Evolutionary conservation across 805 yeast species (phyloP).

Genomic region (Zygosaccharomyces gambellarensis): DNA sequence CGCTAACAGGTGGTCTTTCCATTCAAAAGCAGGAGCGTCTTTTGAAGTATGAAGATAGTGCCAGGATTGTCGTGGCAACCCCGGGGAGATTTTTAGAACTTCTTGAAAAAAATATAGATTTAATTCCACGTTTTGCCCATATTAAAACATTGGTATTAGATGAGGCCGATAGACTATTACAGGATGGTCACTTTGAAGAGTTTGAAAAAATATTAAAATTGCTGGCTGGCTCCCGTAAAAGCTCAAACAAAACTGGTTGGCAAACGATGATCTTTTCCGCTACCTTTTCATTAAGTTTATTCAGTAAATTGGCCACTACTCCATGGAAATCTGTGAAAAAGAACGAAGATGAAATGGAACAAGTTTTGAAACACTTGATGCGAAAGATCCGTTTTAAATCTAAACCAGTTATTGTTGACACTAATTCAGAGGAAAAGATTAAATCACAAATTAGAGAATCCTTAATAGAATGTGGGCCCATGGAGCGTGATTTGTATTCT

Average conservation of each 20-base stretch:
- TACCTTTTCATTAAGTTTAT: conserved; percentile 78
- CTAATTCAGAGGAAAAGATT: conserved; percentile 78
- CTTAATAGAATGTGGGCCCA: conserved; percentile 82
- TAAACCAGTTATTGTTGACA: conserved; percentile 71
- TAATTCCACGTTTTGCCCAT: conserved; percentile 40
- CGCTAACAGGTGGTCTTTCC: conserved; percentile 92
- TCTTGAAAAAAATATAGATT: conserved; percentile 52
- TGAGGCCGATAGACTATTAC: conserved; percentile 92
- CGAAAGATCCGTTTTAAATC: conserved; percentile 67
- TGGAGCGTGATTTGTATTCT: conserved; percentile 82
- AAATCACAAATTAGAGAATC: conserved; percentile 77
- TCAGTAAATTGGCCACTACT: conserved; percentile 60
- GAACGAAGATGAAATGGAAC: conserved; percentile 41
- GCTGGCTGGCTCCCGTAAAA: conserved; percentile 40
- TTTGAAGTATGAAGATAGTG: conserved; percentile 62
- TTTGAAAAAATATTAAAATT: conserved; percentile 73
- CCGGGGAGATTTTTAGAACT: conserved; percentile 90
- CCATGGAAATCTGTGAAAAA: conserved; percentile 29
- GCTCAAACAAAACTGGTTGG: conserved; percentile 43
- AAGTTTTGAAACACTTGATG: conserved; percentile 60
- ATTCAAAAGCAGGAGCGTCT: conserved; percentile 89
- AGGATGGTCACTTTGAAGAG: conserved; percentile 95
- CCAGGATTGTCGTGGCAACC: conserved; percentile 77
- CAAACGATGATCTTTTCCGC: conserved; percentile 95
- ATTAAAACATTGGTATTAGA: conserved; percentile 65